Evolutionary conservation across 352 stramenopile species (phyloP), one percentile per base, ranked within the genome.

Genomic region (Pythium scleroteichum): DNA sequence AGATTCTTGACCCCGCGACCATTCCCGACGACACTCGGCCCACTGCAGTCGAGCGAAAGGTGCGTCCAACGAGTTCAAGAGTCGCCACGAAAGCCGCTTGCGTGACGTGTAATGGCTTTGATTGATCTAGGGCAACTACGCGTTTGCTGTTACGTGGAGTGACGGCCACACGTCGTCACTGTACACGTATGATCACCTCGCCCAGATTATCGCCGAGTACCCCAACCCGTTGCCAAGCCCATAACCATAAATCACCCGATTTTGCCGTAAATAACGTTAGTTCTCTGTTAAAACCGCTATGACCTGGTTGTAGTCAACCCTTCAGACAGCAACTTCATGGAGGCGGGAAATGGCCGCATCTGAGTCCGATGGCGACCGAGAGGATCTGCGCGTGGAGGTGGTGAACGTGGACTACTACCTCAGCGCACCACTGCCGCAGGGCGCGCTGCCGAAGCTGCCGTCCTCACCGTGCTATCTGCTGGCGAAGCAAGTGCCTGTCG

Each of bases 121-220:
- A 10, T 50, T 2, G 17, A 27, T 14, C 50, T 68, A 26, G 70
- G 97, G 97, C 53, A 99, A 99, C 69, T 99, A 99, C 87, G 97
- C 96, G 14, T 91, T 99, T 23, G 92, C 90, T 7, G 92, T 99
- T 24, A 90, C 95, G 52, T 99, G 97, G 97, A 98, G 87, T 50
- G 97, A 99, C 71, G 97, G 96, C 12, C 97, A 99, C 80, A 89
- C 79, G 49, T 98, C 95, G 19, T 94, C 85, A 13, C 78, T 99
- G 23, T 99, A 99, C 79, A 98, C 97, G 13, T 99, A 98, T 74
- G 82, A 96, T 56, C 81, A 87, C 40, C 48, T 96, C 46, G 76
- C 72, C 24, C 64, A 72, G 49, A 72, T 96, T 50, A 78, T 88
- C 53, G 57, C 67, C 1, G 85, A 92, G 13, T 46, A 61, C 39